Evolutionary conservation across 257 asterid species (phyloP).

Genomic region (Nicotiana knightiana): DNA sequence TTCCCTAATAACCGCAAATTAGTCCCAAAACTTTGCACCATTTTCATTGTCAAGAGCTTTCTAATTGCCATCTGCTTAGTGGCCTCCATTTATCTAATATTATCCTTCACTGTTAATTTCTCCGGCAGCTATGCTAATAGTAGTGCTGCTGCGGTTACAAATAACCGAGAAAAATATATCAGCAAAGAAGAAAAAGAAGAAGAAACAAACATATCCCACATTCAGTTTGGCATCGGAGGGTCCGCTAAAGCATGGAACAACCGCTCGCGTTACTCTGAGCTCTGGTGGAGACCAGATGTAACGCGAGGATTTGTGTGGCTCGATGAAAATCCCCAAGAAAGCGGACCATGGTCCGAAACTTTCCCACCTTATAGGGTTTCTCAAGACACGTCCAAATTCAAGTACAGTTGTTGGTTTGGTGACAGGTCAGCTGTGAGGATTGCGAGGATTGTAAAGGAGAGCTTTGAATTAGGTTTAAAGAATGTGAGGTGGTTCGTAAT

Average conservation of each 20-base stretch:
- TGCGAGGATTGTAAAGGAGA: too few species aligned
- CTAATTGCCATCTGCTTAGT: background rate
- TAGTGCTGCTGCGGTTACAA: background rate
- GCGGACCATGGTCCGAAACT: background rate
- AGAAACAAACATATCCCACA: background rate
- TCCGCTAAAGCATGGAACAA: conserved; percentile 1
- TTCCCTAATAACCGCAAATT: too few species aligned
- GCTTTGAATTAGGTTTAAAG: too few species aligned
- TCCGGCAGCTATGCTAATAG: background rate
- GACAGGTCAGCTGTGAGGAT: too few species aligned
- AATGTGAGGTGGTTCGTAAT: background rate
- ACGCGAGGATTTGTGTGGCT: too few species aligned
- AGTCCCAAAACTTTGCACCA: background rate
- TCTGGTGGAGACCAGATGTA: too few species aligned
- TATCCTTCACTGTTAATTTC: background rate
- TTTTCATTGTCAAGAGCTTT: background rate
- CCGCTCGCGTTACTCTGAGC: too few species aligned
- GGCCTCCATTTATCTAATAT: conserved; percentile 1
- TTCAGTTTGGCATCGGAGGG: conserved; percentile 7
- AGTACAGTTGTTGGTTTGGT: conserved; percentile 1
- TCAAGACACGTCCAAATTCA: background rate
- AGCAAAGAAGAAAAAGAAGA: background rate
- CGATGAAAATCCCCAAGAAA: too few species aligned
- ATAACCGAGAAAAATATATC: background rate
- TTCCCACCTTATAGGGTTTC: conserved; percentile 8